phyloP scores from a whole-genome alignment of 306 rosid genomes.

The Trifolium fragiferum region DNA sequence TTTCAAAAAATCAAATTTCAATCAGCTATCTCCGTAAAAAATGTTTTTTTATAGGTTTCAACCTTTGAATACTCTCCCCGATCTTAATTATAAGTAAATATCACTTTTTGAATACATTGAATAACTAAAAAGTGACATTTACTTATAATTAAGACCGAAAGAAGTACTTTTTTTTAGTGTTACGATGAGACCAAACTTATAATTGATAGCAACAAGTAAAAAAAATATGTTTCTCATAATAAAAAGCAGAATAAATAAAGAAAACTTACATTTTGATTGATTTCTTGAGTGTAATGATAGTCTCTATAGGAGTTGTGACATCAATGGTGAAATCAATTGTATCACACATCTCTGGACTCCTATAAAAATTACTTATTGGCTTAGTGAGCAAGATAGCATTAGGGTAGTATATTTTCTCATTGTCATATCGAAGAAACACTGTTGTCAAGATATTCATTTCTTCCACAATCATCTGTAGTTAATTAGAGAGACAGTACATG shows the following conservation, averaged over 20 bases:
- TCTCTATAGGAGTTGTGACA: conserved; percentile 53
- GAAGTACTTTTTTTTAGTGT: too few relatives aligned
- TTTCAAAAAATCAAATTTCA: too few relatives aligned
- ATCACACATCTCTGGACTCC: conserved; percentile 64
- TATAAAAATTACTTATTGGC: conserved; percentile 63
- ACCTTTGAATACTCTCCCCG: too few relatives aligned
- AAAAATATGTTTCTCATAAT: not conserved
- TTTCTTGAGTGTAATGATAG: conserved; percentile 57
- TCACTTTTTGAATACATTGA: too few relatives aligned
- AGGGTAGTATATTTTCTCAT: conserved; percentile 62
- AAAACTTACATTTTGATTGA: conserved; percentile 55
- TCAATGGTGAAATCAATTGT: conserved; percentile 52
- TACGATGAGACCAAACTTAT: too few relatives aligned
- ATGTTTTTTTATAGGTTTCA: too few relatives aligned
- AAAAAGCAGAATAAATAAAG: not conserved
- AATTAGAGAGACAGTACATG: not conserved
- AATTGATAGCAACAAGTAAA: not conserved
- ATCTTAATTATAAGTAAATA: too few relatives aligned
- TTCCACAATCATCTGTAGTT: conserved; percentile 57
- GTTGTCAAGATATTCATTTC: conserved; percentile 66
- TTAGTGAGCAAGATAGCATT: conserved; percentile 53
- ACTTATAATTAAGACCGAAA: too few relatives aligned
- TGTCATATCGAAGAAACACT: conserved; percentile 63
- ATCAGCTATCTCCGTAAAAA: too few relatives aligned
- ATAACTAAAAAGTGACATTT: too few relatives aligned